Evolutionary conservation across 495 filamentous ascomycete genomes (phyloP), one percentile per base, ranked within the genome.

Genomic region (Penicillium steckii): DNA sequence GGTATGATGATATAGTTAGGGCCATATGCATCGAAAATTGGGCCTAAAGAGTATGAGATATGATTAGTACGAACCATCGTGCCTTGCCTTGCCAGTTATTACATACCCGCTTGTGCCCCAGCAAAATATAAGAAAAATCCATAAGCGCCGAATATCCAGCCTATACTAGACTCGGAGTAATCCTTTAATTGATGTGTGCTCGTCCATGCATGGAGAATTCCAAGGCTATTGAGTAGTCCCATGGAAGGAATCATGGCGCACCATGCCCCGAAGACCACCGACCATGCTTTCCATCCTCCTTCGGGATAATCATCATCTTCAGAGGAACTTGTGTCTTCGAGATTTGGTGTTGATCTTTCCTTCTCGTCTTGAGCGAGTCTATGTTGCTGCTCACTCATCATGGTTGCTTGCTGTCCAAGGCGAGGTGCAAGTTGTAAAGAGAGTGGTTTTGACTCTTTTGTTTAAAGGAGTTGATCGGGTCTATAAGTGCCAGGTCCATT

Each of bases 81-180:
- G 33, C 33, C 15, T 15, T 15, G 33, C 33, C n/a, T 15, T 7
- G 2, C 18, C n/a, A 3, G 18, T 18, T 37, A 7, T 37, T 15
- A 18, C 33, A 2, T 44, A 68, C 65, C 59, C 19, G 56, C 48
- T 55, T 78, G 76, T 8, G 78, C 69, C 0, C 79, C 74, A 3
- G 71, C 76, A 37, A 82, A 44, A 18, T 57, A 83, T 8, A 78
- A 67, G 27, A 90, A 71, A 52, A 87, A 87, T 2, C 75, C 73
- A 58, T 86, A 88, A 8, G 86, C 55, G 6, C 82, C 81, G 58
- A 87, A 90, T 35, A 91, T 85, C 87, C 87, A 91, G 13, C 86
- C 88, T 23, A 89, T 77, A 5, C 75, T 77, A 12, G 81, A 80
- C 18, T 78, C 69, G 4, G 71, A 73, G 49, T 85, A 78, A n/a